A percentile compares a stretch with the other conserved stretches of the same genome.
Conservation (phyloP, 768 basidiomycete species). For the Myochromella boudieri region DNA sequence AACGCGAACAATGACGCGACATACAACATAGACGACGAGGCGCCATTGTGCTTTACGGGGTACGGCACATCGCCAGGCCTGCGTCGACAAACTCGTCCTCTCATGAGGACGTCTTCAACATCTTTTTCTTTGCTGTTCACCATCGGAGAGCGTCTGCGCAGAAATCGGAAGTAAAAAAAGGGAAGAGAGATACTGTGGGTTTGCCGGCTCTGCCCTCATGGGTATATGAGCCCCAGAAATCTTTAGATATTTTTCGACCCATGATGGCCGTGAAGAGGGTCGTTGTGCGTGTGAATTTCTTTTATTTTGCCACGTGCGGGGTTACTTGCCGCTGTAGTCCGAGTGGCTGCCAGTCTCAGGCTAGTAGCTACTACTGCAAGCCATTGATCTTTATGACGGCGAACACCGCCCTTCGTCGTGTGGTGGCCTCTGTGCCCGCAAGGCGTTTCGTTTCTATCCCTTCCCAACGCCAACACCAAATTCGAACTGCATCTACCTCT, state of each 20-base stretch:
- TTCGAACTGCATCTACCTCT: slow-evolving; percentile 34
- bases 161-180: slow-evolving; percentile 13
- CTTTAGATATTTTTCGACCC: slow-evolving; percentile 19
- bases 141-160: slow-evolving; percentile 16
- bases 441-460: slow-evolving; percentile 18
- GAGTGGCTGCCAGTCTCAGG: neutral
- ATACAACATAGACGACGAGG: slow-evolving; percentile 56
- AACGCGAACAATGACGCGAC: slow-evolving; percentile 20
- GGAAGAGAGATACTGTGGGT: slow-evolving; percentile 13
- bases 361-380: neutral
- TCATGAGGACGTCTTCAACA: slow-evolving; percentile 44
- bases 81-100: slow-evolving; percentile 40
- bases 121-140: slow-evolving; percentile 34
- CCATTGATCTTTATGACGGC: slow-evolving; percentile 37
- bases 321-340: slow-evolving; percentile 13
- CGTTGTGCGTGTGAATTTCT: slow-evolving; percentile 15
- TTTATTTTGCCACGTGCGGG: slow-evolving; percentile 14
- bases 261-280: slow-evolving; percentile 28
- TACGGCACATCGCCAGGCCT: slow-evolving; percentile 51
- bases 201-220: slow-evolving; percentile 6
- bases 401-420: slow-evolving; percentile 38
- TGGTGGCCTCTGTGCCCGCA: slow-evolving; percentile 27
- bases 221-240: slow-evolving; percentile 16
- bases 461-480: slow-evolving; percentile 6
- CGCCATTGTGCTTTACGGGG: slow-evolving; percentile 49